A percentile compares a stretch with the other conserved stretches of the same genome.
phyloP scores from a whole-genome alignment of 2,329 filamentous ascomycete species.

The Thielaviopsis euricoi region DNA sequence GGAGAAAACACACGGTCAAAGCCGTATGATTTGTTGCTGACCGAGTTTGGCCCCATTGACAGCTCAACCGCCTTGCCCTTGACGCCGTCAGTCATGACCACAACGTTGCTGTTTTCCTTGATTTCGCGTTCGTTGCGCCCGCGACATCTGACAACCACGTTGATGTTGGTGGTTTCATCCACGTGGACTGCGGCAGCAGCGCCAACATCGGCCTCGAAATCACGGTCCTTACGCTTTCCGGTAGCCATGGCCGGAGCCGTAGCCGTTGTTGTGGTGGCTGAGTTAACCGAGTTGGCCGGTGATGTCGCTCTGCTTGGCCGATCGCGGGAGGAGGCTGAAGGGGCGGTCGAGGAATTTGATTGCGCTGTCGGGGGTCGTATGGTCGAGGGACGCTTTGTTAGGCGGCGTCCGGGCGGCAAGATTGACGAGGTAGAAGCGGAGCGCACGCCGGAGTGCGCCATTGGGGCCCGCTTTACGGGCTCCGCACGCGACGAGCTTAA shows the following conservation, averaged over 20 bases:
- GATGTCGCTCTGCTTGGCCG: slow-evolving; percentile 35
- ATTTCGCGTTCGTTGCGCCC: slow-evolving; percentile 88
- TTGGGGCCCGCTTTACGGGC: slow-evolving; percentile 8
- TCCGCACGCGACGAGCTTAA: slow-evolving; percentile 7
- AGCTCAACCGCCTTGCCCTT: slow-evolving; percentile 72
- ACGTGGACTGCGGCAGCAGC: slow-evolving; percentile 23
- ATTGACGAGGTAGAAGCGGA: slow-evolving; percentile 2
- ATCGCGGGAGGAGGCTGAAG: neutral
- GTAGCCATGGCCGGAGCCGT: slow-evolving; percentile 31
- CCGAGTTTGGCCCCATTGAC: slow-evolving; percentile 78
- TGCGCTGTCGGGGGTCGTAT: slow-evolving; percentile 1
- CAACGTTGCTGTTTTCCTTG: slow-evolving; percentile 84
- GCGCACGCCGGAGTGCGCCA: slow-evolving; percentile 4
- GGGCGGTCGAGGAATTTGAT: neutral
- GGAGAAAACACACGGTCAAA: slow-evolving; percentile 97
- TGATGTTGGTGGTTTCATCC: slow-evolving; percentile 85
- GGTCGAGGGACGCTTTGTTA: slow-evolving; percentile 9
- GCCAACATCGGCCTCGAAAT: slow-evolving; percentile 48
- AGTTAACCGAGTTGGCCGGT: slow-evolving; percentile 48
- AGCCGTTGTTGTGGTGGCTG: slow-evolving; percentile 28
- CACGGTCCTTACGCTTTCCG: slow-evolving; percentile 72
- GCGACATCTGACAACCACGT: slow-evolving; percentile 87
- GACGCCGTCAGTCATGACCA: slow-evolving; percentile 74
- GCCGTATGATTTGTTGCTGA: slow-evolving; percentile 91
- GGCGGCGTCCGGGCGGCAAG: slow-evolving; percentile 7